These are phyloP conservation scores for Phlebopus sp. DNA, from an alignment of 1,284 basidiomycete species.

Conservation along the genomic window DNA sequence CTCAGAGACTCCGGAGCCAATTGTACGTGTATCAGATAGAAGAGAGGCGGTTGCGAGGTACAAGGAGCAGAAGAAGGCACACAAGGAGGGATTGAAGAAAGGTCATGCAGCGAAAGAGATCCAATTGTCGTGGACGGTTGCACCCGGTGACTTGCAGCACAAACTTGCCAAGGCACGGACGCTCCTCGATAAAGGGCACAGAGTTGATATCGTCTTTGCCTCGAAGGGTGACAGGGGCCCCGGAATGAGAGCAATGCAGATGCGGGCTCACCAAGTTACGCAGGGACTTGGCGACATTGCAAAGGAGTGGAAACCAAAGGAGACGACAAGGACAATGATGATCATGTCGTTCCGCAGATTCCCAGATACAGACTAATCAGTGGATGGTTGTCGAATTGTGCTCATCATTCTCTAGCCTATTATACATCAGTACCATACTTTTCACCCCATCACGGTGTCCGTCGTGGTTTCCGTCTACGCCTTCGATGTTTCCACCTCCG, in stretches of 20 bases:
- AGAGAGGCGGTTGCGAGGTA: conserved; percentile 34
- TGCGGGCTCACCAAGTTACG: conserved; percentile 41
- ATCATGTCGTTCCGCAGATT: conserved; percentile 39
- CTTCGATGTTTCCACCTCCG: conserved; percentile 16
- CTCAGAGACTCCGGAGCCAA: conserved; percentile 39
- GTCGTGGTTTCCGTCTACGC: conserved; percentile 8
- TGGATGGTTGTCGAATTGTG: conserved; percentile 3
- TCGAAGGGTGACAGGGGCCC: conserved; percentile 45
- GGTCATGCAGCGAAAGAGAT: conserved; percentile 61
- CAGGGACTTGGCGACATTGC: conserved; percentile 43
- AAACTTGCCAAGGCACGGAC: conserved; percentile 62
- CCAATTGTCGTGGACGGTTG: conserved; percentile 70
- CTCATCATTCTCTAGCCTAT: conserved; percentile 18
- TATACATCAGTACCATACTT: conserved; percentile 25
- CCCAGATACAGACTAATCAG: conserved; percentile 12
- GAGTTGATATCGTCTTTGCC: conserved; percentile 57
- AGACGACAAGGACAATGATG: conserved; percentile 37
- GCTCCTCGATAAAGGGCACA: conserved; percentile 57
- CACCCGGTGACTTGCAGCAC: conserved; percentile 57
- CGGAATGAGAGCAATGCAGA: conserved; percentile 34
- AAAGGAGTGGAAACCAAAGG: conserved; percentile 50
- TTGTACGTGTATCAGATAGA: conserved; percentile 51
- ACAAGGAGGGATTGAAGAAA: conserved; percentile 33
- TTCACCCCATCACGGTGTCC: conserved; percentile 17
- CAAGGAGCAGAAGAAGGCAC: conserved; percentile 35